Conservation (phyloP, 768 basidiomycete species). For the Lentinula edodes region DNA sequence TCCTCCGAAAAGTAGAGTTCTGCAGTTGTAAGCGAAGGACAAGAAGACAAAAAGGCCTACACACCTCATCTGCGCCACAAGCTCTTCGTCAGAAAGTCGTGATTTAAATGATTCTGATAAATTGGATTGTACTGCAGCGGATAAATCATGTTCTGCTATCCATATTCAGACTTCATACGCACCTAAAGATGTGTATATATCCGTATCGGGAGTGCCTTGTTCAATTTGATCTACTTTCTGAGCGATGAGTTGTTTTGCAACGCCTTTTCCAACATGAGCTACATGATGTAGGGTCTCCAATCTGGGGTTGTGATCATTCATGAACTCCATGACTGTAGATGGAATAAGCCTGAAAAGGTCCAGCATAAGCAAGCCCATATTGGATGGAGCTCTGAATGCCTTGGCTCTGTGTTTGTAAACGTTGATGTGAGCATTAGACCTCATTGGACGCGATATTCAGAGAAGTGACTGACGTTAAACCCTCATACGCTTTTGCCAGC, state of each 20-base stretch:
- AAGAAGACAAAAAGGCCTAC: neutral
- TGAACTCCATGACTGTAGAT: conserved; percentile 14
- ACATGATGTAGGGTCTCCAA: neutral
- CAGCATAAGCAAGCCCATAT: neutral
- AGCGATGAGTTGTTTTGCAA: conserved; percentile 2
- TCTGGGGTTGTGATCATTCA: conserved; percentile 7
- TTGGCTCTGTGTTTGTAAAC: neutral
- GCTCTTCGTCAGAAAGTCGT: conserved; percentile 18
- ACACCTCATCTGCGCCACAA: conserved; percentile 20
- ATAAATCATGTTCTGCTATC: neutral
- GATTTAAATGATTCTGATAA: conserved; percentile 8
- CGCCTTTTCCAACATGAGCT: neutral
- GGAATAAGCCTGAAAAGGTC: conserved; percentile 8
- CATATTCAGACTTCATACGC: neutral
- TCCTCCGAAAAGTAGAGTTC: neutral
- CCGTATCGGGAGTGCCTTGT: conserved; percentile 11
- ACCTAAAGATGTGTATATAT: conserved; percentile 32
- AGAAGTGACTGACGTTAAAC: conserved; percentile 22
- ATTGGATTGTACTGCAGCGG: conserved; percentile 12
- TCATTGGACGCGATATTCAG: too few species aligned
- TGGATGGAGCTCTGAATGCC: conserved; percentile 15
- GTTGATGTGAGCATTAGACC: neutral
- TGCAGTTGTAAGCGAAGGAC: neutral
- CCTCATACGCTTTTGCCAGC: conserved; percentile 29
- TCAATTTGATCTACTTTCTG: neutral